Percentiles rank a stretch among this genome's conserved stretches.
Conservation (phyloP, 2,329 filamentous ascomycete species). For the Pseudocercospora crystallina region DNA sequence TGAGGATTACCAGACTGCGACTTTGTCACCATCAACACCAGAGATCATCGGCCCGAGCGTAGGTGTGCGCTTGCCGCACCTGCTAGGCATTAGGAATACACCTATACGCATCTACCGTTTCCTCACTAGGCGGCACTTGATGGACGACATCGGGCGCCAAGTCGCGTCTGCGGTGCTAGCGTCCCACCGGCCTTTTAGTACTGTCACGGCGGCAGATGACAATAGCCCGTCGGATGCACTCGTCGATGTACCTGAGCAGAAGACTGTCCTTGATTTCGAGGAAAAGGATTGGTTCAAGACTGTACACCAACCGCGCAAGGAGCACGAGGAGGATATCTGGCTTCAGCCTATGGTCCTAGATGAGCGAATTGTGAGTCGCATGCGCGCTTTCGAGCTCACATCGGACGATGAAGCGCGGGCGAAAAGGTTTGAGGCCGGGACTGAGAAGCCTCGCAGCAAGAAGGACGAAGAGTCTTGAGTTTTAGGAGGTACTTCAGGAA, state of each 20-base stretch:
- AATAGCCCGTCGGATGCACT: constrained; percentile 27
- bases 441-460: too few species aligned
- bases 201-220: constrained; percentile 22
- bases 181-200: constrained; percentile 48
- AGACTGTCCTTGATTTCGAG: constrained; percentile 65
- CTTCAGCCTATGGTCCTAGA: constrained; percentile 70
- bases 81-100: constrained; percentile 90
- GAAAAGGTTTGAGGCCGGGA: constrained; percentile 39
- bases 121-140: constrained; percentile 79
- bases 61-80: constrained; percentile 77
- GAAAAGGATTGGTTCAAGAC: constrained; percentile 83
- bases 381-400: constrained; percentile 74
- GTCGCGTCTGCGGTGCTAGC: constrained; percentile 81
- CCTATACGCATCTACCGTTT: constrained; percentile 83
- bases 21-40: constrained; percentile 66
- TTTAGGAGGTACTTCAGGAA: not conserved
- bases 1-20: constrained; percentile 66
- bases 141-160: constrained; percentile 82
- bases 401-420: constrained; percentile 70
- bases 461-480: not conserved
- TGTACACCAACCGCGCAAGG: constrained; percentile 55
- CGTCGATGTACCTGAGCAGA: constrained; percentile 58
- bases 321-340: constrained; percentile 66
- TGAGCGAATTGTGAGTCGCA: constrained; percentile 69
- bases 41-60: constrained; percentile 69